Conservation (phyloP, 164 flowering plant species). For the Chimonanthus praecox region DNA sequence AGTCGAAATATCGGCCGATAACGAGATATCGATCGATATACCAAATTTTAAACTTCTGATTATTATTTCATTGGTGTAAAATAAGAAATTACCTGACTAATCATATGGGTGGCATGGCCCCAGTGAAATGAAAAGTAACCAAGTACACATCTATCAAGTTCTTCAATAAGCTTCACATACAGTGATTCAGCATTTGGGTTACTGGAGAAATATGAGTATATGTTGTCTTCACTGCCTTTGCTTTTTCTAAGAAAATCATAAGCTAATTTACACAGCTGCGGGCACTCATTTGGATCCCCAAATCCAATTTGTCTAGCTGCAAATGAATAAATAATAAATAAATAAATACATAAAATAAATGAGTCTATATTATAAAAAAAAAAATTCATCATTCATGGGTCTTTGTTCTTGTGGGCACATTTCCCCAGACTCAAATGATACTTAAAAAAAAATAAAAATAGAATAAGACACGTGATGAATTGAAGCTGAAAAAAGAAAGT, state of each 20-base stretch:
- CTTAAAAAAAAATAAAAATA: too few species aligned
- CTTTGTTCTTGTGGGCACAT: too few species aligned
- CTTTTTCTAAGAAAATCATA: conserved; percentile 52
- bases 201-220: conserved; percentile 44
- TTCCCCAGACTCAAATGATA: too few species aligned
- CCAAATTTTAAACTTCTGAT: too few species aligned
- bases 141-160: conserved; percentile 74
- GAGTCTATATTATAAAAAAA: background rate
- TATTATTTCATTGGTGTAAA: background rate
- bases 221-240: conserved; percentile 46
- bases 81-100: conserved; percentile 52
- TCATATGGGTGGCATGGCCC: conserved; percentile 54
- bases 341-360: background rate
- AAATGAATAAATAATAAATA: background rate
- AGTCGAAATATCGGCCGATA: too few species aligned
- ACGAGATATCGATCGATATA: too few species aligned
- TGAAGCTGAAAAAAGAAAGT: too few species aligned
- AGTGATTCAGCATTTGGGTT: conserved; percentile 43
- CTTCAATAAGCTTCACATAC: conserved; percentile 57
- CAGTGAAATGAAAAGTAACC: conserved; percentile 83
- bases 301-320: conserved; percentile 88
- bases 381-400: too few species aligned
- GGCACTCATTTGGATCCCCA: conserved; percentile 49
- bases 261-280: conserved; percentile 52
- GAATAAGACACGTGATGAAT: too few species aligned